phyloP scores from a whole-genome alignment of 2,329 filamentous ascomycete species.

The Thielaviopsis punctulata region DNA sequence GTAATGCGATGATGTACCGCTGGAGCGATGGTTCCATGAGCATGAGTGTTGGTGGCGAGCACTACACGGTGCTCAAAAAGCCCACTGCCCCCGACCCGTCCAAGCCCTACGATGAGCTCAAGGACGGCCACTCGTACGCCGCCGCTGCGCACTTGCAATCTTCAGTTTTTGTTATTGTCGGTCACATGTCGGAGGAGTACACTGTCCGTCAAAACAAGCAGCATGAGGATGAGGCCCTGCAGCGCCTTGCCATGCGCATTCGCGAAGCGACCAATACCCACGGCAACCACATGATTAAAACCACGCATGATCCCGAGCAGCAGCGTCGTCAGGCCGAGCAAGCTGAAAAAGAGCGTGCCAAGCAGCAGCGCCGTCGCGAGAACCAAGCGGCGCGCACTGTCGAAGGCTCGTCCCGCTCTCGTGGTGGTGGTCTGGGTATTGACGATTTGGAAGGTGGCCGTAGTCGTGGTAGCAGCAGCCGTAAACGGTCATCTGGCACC shows the following conservation, averaged over 20 bases:
- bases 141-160: slow-evolving; percentile 52
- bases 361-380: slow-evolving; percentile 47
- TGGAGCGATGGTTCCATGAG: slow-evolving; percentile 71
- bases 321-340: slow-evolving; percentile 57
- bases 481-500: slow-evolving; percentile 34
- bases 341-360: slow-evolving; percentile 56
- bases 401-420: slow-evolving; percentile 31
- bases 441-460: slow-evolving; percentile 48
- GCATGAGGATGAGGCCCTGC: slow-evolving; percentile 53
- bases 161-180: slow-evolving; percentile 52
- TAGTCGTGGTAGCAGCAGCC: slow-evolving; percentile 29
- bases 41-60: slow-evolving; percentile 55
- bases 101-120: slow-evolving; percentile 45
- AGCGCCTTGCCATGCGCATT: slow-evolving; percentile 49
- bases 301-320: slow-evolving; percentile 58
- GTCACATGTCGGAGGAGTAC: slow-evolving; percentile 59
- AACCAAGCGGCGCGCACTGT: slow-evolving; percentile 48
- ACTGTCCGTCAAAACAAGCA: slow-evolving; percentile 49
- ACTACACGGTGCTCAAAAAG: slow-evolving; percentile 60
- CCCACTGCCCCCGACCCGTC: slow-evolving; percentile 43
- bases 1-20: slow-evolving; percentile 56
- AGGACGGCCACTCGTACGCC: slow-evolving; percentile 62
- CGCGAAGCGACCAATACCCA: slow-evolving; percentile 41
- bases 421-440: slow-evolving; percentile 44
- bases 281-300: slow-evolving; percentile 49